Base-by-base conservation (phyloP, 2,329 filamentous ascomycete species). In the Tolypocladium tropicale region DNA sequence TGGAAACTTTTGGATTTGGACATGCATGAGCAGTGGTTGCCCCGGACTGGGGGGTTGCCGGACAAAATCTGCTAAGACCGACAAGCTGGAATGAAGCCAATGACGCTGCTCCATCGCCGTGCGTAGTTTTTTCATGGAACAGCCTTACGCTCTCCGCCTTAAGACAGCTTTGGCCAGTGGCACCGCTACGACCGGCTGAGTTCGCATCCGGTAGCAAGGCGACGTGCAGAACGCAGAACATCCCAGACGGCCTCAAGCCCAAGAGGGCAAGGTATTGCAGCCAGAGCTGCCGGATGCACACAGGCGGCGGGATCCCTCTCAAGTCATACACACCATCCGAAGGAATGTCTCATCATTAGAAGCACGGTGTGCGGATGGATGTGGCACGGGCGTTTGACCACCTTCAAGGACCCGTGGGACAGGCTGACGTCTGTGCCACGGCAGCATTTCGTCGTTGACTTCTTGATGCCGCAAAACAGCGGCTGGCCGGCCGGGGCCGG, bases 341-440 rank as follows among this genome's bases (percentile, higher is more conserved):
- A 39, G 55, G 30, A 28, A 49, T 49, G 55, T 56, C 55, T 56
- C 55, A 50, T 39, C 51, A 30, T 41, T 39, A 25, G 21, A 23
- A 28, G 18, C 21, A 53, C 41, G 50, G 49, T 37, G 50, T 21
- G 55, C 34, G 55, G 39, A 53, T 53, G 51, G 41, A 30, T 33
- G 51, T 48, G 28, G 41, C 23, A 53, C 37, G 33, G 50, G 50
- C 11, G 32, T 37, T 30, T 43, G 49, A 56, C 23, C 37, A 30
- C 49, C 11, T 18, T 25, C n/a, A 7, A 11, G 34, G 36, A 39
- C 50, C 25, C 25, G 43, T 48, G 25, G 23, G 43, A 32, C 46
- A 25, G 43, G n/a, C 25, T 12, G 28, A 50, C 46, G 28, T 50
- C 37, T 43, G 36, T 43, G 30, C 52, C 36, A 53, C 52, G 34